Conservation (phyloP, 2,329 filamentous ascomycete genomes). For the Shiraia bambusicola region DNA sequence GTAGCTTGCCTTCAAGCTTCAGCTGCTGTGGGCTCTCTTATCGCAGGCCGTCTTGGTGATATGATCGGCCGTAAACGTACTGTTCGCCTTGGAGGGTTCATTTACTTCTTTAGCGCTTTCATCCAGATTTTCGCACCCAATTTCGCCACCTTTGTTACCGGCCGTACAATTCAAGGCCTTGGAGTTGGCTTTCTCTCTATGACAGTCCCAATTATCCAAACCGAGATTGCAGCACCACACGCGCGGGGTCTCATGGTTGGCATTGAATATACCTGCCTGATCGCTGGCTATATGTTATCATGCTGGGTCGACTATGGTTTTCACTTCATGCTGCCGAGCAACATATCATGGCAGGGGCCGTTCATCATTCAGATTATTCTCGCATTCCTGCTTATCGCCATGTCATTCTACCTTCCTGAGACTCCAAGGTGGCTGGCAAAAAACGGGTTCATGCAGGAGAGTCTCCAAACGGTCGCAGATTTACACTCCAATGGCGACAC, state of each 20-base stretch:
- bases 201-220: slow-evolving; percentile 43
- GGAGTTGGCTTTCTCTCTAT: slow-evolving; percentile 42
- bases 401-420: slow-evolving; percentile 45
- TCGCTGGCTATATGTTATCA: slow-evolving; percentile 45
- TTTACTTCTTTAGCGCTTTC: slow-evolving; percentile 43
- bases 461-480: slow-evolving; percentile 46
- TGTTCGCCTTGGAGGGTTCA: slow-evolving; percentile 41
- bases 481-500: slow-evolving; percentile 43
- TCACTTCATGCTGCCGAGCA: slow-evolving; percentile 38
- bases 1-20: slow-evolving; percentile 43
- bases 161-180: slow-evolving; percentile 40
- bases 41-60: slow-evolving; percentile 41
- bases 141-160: slow-evolving; percentile 38
- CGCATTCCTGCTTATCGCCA: slow-evolving; percentile 36
- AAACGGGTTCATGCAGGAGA: slow-evolving; percentile 45
- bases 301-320: slow-evolving; percentile 46
- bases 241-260: slow-evolving; percentile 44
- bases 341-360: slow-evolving; percentile 38
- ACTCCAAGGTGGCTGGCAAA: slow-evolving; percentile 47
- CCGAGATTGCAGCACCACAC: slow-evolving; percentile 43
- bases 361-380: slow-evolving; percentile 39
- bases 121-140: slow-evolving; percentile 43
- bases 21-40: slow-evolving; percentile 39
- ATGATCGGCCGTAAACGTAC: slow-evolving; percentile 43
- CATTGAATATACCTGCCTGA: slow-evolving; percentile 43